Conservation (phyloP, 257 asterid genomes). For the Solanum habrochaites region DNA sequence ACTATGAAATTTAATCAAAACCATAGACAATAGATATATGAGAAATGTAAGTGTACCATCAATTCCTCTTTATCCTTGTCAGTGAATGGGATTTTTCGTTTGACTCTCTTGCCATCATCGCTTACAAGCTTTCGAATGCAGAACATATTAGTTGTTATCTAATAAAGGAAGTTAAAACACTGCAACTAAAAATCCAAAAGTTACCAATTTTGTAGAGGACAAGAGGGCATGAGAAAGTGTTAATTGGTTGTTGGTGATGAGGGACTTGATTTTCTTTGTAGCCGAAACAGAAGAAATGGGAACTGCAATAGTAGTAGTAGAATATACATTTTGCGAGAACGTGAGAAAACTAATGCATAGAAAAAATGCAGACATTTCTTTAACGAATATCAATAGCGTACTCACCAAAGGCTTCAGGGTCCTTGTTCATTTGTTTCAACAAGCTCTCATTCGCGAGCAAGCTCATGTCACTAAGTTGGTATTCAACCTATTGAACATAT, state of each 20-base stretch:
- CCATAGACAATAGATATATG: background rate
- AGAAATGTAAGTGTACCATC: slow-evolving; percentile 30
- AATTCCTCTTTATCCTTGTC: slow-evolving; percentile 88
- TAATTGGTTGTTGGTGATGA: slow-evolving; percentile 45
- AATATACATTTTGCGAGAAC: background rate
- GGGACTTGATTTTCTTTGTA: slow-evolving; percentile 85
- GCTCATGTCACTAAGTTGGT: slow-evolving; percentile 94
- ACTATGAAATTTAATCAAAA: background rate
- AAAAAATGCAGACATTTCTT: background rate
- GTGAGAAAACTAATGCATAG: background rate
- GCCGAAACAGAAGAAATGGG: slow-evolving; percentile 67
- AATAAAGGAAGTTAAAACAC: background rate
- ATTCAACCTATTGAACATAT: slow-evolving; percentile 56
- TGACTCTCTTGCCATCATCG: slow-evolving; percentile 79
- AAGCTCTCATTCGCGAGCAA: slow-evolving; percentile 85
- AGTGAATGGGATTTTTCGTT: slow-evolving; percentile 54
- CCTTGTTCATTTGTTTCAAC: slow-evolving; percentile 66
- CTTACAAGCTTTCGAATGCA: slow-evolving; percentile 41
- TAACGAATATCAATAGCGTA: background rate
- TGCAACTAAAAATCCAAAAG: background rate
- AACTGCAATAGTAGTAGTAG: slow-evolving; percentile 26
- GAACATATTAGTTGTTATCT: background rate
- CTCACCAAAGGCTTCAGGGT: slow-evolving; percentile 85
- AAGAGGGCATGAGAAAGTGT: slow-evolving; percentile 67
- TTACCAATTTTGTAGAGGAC: slow-evolving; percentile 72